Evolutionary conservation across 1,284 basidiomycete species (phyloP), one percentile per base, ranked within the genome.

Genomic region (Rhodotorula sp.): DNA sequence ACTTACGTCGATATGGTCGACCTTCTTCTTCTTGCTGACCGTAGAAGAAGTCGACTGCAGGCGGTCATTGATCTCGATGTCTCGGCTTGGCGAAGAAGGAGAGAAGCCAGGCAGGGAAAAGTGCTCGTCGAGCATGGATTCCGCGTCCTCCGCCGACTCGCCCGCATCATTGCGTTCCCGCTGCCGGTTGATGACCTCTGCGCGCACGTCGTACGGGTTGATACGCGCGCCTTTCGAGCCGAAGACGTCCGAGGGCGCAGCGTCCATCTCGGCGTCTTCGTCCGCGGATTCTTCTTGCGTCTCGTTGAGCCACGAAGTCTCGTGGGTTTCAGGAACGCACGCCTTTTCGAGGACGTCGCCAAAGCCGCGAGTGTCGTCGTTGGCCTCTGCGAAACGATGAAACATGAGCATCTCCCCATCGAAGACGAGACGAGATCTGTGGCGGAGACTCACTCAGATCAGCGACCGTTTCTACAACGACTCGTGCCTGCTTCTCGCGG

Each of bases 301-400:
- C 47, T 34, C 19, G 6, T 64, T 62, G 34, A 74, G 64, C 60
- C 60, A 67, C 26, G 47, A 48, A 45, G 47, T 47, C 15, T 71
- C 67, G 52, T 38, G 48, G 0, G 19, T 28, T 23, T 67, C 64
- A 19, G 55, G 45, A 8, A 50, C 47, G 49, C 56, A 60, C 0
- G 58, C 55, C 6, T 64, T 57, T 14, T 28, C 60, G 45, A 74
- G 61, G 19, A 47, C 45, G 7, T 31, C 26, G 26, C 60, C 75
- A 47, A 76, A 76, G 14, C 63, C 43, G 31, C 64, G 54, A 1
- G 75, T 76, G 45, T 74, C 68, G 64, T 72, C 70, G 56, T 76
- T 70, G n/a, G 45, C 62, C 49, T 57, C 74, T 73, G 71, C 14
- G 6, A 0, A 18, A 18, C 7, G 26, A 2, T 19, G 8, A 8